Base-by-base conservation (phyloP, 2,329 filamentous ascomycete genomes). In the Chaetomium strumarium region DNA sequence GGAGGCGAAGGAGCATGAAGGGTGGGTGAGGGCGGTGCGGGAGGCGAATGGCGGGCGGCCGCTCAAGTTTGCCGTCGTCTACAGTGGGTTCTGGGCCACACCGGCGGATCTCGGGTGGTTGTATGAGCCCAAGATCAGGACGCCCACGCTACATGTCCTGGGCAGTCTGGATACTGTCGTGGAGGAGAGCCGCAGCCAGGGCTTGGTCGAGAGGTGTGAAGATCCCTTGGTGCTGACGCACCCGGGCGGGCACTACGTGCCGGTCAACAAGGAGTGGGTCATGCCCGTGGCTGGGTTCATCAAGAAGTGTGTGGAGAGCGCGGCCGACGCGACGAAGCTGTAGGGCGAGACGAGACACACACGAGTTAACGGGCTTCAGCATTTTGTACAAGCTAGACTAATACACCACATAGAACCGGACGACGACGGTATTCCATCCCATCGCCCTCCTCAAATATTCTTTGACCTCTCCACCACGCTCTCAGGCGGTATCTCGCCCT, bases 221-320 rank as follows among this genome's bases (percentile, higher is more conserved):
- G 76, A 75, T 30, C 75, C 76, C 0, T 42, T 75, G 64, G 74
- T 81, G 58, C 65, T 81, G 61, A 79, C 86, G 62, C 90, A 95
- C 69, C 91, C 92, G 1, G 92, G 92, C 8, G 91, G 91, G 0
- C 92, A 97, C 68, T 90, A 95, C 64, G 80, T 96, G 63, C 92
- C 92, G 0, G 83, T 90, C 55, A 82, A 85, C 60, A 89, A 86
- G 72, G 86, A 90, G 60, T 93, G 86, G 79, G 81, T 85, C 17
- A 84, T 85, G 74, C 85, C 85, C 31, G 70, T 95, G 58, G 83
- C 63, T 1, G 65, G 61, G 5, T 70, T 69, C 45, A 54, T 70
- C 19, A 63, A 58, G 58, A 62, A 63, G 55, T 60, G 49, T 46
- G 47, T 60, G 19, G 55, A 53, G 31, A 52, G 34, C 12, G 14